phyloP scores from a whole-genome alignment of 257 asterid genomes.

The Penstemon newberryi region DNA sequence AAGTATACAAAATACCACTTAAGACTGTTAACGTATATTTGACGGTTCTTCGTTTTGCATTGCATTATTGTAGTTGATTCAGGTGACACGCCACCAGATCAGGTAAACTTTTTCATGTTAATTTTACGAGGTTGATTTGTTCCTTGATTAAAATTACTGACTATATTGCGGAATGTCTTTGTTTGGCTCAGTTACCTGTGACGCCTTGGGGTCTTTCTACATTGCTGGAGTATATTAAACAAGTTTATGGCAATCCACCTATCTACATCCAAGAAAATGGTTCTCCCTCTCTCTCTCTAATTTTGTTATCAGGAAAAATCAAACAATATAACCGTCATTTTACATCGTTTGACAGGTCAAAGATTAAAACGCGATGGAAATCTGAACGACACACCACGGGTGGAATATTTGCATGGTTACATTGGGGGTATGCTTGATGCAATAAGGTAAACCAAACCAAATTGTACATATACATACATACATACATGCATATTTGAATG shows the following conservation, averaged over 20 bases:
- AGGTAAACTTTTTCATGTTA: constrained; percentile 18
- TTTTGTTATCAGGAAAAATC: too few species aligned
- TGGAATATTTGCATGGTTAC: constrained; percentile 37
- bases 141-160: not conserved
- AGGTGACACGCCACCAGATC: constrained; percentile 6
- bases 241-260: constrained; percentile 44
- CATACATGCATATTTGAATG: not conserved
- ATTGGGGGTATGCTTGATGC: constrained; percentile 45
- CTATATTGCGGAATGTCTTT: not conserved
- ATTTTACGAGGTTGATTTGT: not conserved
- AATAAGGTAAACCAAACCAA: constrained; percentile 30
- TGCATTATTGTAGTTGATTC: not conserved
- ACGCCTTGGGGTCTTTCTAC: constrained; percentile 29
- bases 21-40: too few species aligned
- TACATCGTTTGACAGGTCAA: constrained; percentile 33
- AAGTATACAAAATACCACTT: too few species aligned
- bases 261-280: constrained; percentile 49
- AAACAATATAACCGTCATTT: too few species aligned
- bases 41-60: not conserved
- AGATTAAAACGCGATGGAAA: constrained; percentile 30
- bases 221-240: constrained; percentile 40
- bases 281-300: constrained; percentile 17
- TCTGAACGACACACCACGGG: constrained; percentile 34
- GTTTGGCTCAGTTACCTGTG: constrained; percentile 13
- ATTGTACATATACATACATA: too few species aligned